These are phyloP conservation scores for Primulina tabacum DNA, from an alignment of 257 asterid species.

Conservation along the genomic window DNA sequence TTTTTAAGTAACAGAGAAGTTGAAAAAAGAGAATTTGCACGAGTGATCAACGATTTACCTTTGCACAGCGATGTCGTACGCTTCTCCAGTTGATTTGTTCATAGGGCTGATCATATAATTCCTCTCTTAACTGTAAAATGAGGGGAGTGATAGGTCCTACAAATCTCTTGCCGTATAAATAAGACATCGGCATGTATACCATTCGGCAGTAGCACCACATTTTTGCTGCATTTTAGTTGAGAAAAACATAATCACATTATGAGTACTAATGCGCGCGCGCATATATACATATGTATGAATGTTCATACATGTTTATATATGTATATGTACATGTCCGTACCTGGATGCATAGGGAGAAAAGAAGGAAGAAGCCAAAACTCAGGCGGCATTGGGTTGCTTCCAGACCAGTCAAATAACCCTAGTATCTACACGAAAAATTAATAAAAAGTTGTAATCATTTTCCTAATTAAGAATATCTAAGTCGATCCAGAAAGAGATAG, in stretches of 20 bases:
- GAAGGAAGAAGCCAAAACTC: slow-evolving; percentile 81
- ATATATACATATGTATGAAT: too few species aligned
- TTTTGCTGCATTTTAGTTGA: slow-evolving; percentile 45
- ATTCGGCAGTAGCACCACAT: slow-evolving; percentile 79
- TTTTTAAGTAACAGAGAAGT: neutral
- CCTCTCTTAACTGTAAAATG: slow-evolving; percentile 53
- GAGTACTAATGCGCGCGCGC: neutral
- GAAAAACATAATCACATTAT: neutral
- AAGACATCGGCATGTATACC: slow-evolving; percentile 86
- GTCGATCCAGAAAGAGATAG: neutral
- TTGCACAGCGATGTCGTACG: slow-evolving; percentile 55
- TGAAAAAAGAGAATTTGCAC: neutral
- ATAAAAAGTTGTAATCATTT: neutral
- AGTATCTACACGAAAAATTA: slow-evolving; percentile 38
- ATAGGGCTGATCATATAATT: slow-evolving; percentile 59
- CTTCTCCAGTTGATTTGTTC: slow-evolving; percentile 56
- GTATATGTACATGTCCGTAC: slow-evolving; percentile 8
- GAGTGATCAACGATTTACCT: slow-evolving; percentile 30
- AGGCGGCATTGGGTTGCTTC: slow-evolving; percentile 80
- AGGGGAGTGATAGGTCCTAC: slow-evolving; percentile 72
- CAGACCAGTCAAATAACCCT: slow-evolving; percentile 69
- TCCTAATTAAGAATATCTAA: neutral
- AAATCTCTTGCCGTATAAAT: slow-evolving; percentile 68
- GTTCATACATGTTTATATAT: too few species aligned
- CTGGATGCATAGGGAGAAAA: slow-evolving; percentile 78